Base-by-base conservation (phyloP, 2,329 filamentous ascomycete genomes). In the Fusarium anthophilum region DNA sequence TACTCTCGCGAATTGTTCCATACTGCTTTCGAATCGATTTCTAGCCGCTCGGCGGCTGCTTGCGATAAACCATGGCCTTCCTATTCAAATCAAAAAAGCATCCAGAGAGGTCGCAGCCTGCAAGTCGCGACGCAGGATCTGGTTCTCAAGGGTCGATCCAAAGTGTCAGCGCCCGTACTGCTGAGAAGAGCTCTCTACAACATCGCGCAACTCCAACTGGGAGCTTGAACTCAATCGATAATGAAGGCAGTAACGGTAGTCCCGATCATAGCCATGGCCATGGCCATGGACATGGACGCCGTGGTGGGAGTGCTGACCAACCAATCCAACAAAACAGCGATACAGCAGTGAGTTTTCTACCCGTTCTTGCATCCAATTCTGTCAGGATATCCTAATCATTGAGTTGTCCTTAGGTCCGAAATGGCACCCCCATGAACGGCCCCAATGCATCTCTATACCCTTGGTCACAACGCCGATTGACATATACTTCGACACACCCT, bases 401-500 rank as follows among this genome's bases (percentile, higher is more conserved):
- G 45, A 35, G 30, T 7, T 53, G 17, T 9, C 32, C 53, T 50
- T 81, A 91, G 87, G 84, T 87, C 76, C 88, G 89, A 75, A 92
- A 90, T 79, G 88, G 84, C 78, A 80, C 85, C 74, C 81, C 81
- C 24, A 68, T 81, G 41, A 81, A 83, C 74, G 89, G 90, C 72
- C 88, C 91, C 45, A 96, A 95, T 82, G 87, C 92, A 45, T 94
- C 94, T 10, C 90, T 97, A 62, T 99, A 98, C 80, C 96, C 96
- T 1, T 99, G 96, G 96, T 98, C 96, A 73, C 94, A 97, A 81
- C 91, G 94, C 69, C 91, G 94, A 63, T 84, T 99, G 60, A 96
- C 93, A 74, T 98, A 98, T 82, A 94, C 94, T 22, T 91, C 94
- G 10, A 89, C 92, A 6, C 92, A 95, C 79, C 89, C 92, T 17